phyloP scores from a whole-genome alignment of 495 filamentous ascomycete species.

The Podospora sp. region DNA sequence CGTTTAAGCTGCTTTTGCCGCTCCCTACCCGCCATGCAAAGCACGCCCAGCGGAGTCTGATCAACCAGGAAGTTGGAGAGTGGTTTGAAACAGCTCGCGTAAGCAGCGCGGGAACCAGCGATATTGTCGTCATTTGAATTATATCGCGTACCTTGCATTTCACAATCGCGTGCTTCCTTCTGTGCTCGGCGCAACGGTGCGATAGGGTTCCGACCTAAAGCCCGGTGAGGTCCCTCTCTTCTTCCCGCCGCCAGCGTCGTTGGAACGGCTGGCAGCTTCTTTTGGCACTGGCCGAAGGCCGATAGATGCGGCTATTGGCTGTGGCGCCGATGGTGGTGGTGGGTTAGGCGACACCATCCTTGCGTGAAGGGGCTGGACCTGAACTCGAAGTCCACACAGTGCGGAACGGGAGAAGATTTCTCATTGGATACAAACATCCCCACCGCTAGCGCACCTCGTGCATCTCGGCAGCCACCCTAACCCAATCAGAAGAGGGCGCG shows the following conservation, averaged over 20 bases:
- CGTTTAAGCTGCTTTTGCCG: neutral
- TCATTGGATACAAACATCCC: too few relatives aligned
- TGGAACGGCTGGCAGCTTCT: neutral
- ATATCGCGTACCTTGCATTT: neutral
- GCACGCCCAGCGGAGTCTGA: neutral
- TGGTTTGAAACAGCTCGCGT: conserved; percentile 1
- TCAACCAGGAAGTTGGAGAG: conserved; percentile 14
- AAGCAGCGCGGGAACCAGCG: neutral
- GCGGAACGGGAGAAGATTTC: conserved; percentile 28
- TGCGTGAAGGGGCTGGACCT: conserved; percentile 29
- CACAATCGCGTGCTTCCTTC: neutral
- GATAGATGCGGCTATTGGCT: conserved; percentile 9
- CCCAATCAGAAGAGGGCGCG: conserved; percentile 35
- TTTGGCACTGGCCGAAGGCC: conserved; percentile 12
- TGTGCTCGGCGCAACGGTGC: neutral
- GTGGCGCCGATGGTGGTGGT: conserved; percentile 8
- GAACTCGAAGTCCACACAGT: conserved; percentile 29
- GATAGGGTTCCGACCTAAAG: conserved; percentile 11
- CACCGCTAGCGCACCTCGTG: conserved; percentile 30
- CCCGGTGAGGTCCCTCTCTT: neutral
- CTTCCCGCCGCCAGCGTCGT: neutral
- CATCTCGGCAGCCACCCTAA: conserved; percentile 20
- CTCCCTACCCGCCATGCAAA: conserved; percentile 5
- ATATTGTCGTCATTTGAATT: neutral
- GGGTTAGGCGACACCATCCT: neutral